phyloP scores from a whole-genome alignment of 208 protist genomes.

The Acanthamoeba healyi region DNA sequence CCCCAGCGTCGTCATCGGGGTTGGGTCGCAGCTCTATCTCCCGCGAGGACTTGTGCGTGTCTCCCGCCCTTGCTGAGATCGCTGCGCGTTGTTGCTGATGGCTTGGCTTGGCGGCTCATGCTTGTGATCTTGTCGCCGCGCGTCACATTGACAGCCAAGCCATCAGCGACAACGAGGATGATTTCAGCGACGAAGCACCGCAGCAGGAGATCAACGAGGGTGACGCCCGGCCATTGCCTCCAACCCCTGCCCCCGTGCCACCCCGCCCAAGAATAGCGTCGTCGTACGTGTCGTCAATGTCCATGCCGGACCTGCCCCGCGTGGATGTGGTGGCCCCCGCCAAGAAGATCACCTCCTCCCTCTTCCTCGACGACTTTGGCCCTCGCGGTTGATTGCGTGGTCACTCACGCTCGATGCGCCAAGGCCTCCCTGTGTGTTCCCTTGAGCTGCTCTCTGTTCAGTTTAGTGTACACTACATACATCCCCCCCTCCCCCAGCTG shows the following conservation, averaged over 20 bases:
- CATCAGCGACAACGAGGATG: not conserved
- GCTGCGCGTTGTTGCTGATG: not conserved
- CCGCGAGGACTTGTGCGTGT: not conserved
- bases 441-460: too few relatives aligned
- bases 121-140: too few relatives aligned
- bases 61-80: not conserved
- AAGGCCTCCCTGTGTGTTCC: too few relatives aligned
- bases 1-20: not conserved
- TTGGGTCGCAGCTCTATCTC: not conserved
- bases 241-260: not conserved
- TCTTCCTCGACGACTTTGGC: slow-evolving; percentile 25
- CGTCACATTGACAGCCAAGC: too few relatives aligned
- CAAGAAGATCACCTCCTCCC: not conserved
- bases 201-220: not conserved
- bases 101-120: not conserved
- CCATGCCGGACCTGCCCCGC: not conserved
- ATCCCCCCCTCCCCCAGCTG: too few relatives aligned
- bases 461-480: too few relatives aligned
- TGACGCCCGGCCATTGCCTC: not conserved
- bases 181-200: not conserved
- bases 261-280: not conserved
- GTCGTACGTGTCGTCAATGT: not conserved
- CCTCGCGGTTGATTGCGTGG: not conserved
- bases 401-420: too few relatives aligned
- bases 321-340: not conserved